Percentiles rank a stretch among this genome's conserved stretches.
These are phyloP conservation scores for Conringia planisiliqua DNA, from an alignment of 345 rosid species.

Conservation along the genomic window DNA sequence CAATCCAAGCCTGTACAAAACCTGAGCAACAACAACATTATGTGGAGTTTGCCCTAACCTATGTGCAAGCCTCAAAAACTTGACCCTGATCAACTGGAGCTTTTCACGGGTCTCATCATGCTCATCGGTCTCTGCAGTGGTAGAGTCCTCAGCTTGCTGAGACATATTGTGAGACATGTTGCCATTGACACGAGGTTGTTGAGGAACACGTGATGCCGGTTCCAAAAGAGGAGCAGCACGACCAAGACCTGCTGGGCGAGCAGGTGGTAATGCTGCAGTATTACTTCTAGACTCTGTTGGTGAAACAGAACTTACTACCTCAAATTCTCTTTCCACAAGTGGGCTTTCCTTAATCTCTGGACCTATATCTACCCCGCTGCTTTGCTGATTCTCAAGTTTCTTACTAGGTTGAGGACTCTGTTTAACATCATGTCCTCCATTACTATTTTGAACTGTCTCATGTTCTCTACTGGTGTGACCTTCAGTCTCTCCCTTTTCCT, in stretches of 20 bases:
- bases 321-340: slow-evolving; percentile 31
- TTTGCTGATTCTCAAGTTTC: slow-evolving; percentile 24
- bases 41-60: slow-evolving; percentile 99
- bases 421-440: slow-evolving; percentile 16
- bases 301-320: slow-evolving; percentile 31
- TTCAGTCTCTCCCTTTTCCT: slow-evolving; percentile 32
- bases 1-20: slow-evolving; percentile 85
- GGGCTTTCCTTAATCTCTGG: slow-evolving; percentile 30
- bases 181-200: slow-evolving; percentile 79
- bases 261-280: slow-evolving; percentile 34
- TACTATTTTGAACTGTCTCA: neutral
- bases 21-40: slow-evolving; percentile 98
- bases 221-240: slow-evolving; percentile 78
- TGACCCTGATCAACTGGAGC: slow-evolving; percentile 94
- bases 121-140: slow-evolving; percentile 66
- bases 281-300: slow-evolving; percentile 42
- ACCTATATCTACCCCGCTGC: slow-evolving; percentile 26
- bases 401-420: slow-evolving; percentile 12
- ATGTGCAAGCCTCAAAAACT: slow-evolving; percentile 91
- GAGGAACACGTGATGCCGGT: slow-evolving; percentile 69
- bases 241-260: slow-evolving; percentile 94
- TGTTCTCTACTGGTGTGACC: slow-evolving; percentile 4
- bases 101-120: slow-evolving; percentile 91
- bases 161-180: slow-evolving; percentile 49
- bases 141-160: slow-evolving; percentile 74